Percentiles rank a stretch among this genome's conserved stretches.
Evolutionary conservation across 1,139 yeast genomes (phyloP).

Genomic region (Geotrichum bryndzae): DNA sequence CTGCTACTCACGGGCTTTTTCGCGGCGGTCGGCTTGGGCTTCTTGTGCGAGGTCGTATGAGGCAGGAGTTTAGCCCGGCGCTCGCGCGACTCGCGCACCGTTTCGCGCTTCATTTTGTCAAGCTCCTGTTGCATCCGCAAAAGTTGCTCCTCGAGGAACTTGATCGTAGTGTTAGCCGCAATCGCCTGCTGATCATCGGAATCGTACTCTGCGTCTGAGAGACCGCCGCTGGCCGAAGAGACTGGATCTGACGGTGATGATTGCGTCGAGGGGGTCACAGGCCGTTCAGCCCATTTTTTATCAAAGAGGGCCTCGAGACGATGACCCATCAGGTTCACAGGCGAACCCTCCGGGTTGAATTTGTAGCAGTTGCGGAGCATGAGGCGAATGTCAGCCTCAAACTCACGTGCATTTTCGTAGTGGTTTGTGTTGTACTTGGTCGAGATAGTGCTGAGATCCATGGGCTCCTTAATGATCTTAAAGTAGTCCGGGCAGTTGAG

Average conservation of each 20-base stretch:
- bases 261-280: slow-evolving; percentile 60
- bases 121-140: slow-evolving; percentile 80
- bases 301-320: slow-evolving; percentile 79
- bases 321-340: slow-evolving; percentile 94
- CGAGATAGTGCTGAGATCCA: slow-evolving; percentile 88
- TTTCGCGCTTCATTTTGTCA: slow-evolving; percentile 69
- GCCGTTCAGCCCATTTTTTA: slow-evolving; percentile 84
- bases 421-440: slow-evolving; percentile 77
- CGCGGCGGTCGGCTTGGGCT: slow-evolving; percentile 28
- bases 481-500: slow-evolving; percentile 85
- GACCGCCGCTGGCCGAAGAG: slow-evolving; percentile 25
- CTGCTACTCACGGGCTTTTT: slow-evolving; percentile 17
- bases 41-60: slow-evolving; percentile 29
- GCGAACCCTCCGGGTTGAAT: slow-evolving; percentile 93
- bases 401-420: slow-evolving; percentile 83
- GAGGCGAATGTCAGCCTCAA: slow-evolving; percentile 73
- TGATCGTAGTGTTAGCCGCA: slow-evolving; percentile 88
- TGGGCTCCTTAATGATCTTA: slow-evolving; percentile 81
- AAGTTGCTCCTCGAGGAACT: slow-evolving; percentile 79
- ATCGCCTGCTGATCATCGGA: slow-evolving; percentile 51
- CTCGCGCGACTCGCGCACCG: slow-evolving; percentile 48
- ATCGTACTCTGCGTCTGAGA: slow-evolving; percentile 49
- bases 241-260: slow-evolving; percentile 22
- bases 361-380: slow-evolving; percentile 84
- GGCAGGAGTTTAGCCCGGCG: slow-evolving; percentile 18